Percentiles rank a stretch among this genome's conserved stretches.
Evolutionary conservation across 495 filamentous ascomycete genomes (phyloP).

Genomic region (Penicillium alfredii): DNA sequence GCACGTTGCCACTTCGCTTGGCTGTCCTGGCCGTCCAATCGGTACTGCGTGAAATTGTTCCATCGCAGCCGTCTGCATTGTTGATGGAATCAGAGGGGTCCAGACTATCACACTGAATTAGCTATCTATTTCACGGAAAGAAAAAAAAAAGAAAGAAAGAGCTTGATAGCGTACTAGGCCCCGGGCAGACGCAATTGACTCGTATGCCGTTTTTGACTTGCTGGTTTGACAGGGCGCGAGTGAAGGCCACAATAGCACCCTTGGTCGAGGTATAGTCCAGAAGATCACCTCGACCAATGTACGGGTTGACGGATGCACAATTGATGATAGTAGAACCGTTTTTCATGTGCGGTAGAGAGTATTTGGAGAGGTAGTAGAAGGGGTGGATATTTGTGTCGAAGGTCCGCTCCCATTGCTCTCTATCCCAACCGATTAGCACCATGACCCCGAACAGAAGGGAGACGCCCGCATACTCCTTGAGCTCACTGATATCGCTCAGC

Average conservation of each 20-base stretch:
- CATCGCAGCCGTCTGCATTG: slow-evolving; percentile 65
- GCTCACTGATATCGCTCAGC: slow-evolving; percentile 60
- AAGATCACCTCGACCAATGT: slow-evolving; percentile 74
- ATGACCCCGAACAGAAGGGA: neutral
- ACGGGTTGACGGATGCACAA: slow-evolving; percentile 75
- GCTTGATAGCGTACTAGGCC: slow-evolving; percentile 47
- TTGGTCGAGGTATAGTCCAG: slow-evolving; percentile 84
- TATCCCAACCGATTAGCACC: slow-evolving; percentile 20
- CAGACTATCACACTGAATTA: slow-evolving; percentile 46
- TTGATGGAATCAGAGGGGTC: slow-evolving; percentile 77
- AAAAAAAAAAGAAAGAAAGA: too few species aligned
- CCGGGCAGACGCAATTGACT: slow-evolving; percentile 76
- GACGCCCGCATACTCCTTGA: slow-evolving; percentile 68
- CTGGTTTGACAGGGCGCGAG: slow-evolving; percentile 71
- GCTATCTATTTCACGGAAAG: neutral
- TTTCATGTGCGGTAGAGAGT: slow-evolving; percentile 69
- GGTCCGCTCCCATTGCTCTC: slow-evolving; percentile 69
- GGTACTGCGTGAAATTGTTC: slow-evolving; percentile 65
- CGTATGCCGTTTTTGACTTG: slow-evolving; percentile 66
- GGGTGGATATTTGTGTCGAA: slow-evolving; percentile 75
- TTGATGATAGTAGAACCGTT: slow-evolving; percentile 77
- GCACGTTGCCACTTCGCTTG: slow-evolving; percentile 72
- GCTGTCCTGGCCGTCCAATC: slow-evolving; percentile 75
- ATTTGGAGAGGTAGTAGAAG: slow-evolving; percentile 72
- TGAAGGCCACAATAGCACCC: slow-evolving; percentile 78